Evolutionary conservation across 257 asterid genomes (phyloP), one percentile per base, ranked within the genome.

Genomic region (Nicotiana attenuata): DNA sequence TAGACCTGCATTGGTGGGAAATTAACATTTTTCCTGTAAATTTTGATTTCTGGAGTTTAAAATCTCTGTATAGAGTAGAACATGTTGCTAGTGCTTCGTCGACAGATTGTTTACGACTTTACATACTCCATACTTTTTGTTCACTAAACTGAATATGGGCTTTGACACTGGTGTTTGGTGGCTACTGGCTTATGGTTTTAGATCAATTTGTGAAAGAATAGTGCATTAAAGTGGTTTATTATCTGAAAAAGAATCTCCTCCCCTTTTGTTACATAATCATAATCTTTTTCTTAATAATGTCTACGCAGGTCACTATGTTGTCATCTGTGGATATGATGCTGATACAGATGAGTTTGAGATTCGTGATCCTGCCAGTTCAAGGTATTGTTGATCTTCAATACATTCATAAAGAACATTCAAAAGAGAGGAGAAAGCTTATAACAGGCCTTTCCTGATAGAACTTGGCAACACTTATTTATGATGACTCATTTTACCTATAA

Each of bases 321-420:
- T 96, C 73, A 90, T 96, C 15, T 96, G 99, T 87, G 98, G 98
- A 78, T 96, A 94, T 77, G 98, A 94, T 84, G 81, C 95, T 69
- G 91, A 85, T 29, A 83, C 92, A 75, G 83, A 92, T 38, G 97
- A 94, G 87, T 96, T 96, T 89, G 99, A 96, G 94, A 92, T 96
- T 84, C 97, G 99, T 82, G 99, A 96, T 90, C 99, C 99, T 55
- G 96, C 97, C 82, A 92, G 97, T 92, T 89, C 98, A 84, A 91
- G 97, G 98, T 95, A 82, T 68, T 31, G 13, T 41, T 19, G 31
- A 15, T 20, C 24, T 67, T 31, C 13, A 24, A 65, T 5, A 5
- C 76, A 15, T 31, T 1, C 2, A 67, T 5, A 57, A 57, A 57
- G 20, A 17, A 57, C 63, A 57, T 57, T 57, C 63, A 19, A 57